A percentile compares a stretch with the other conserved stretches of the same genome.
Evolutionary conservation across 768 basidiomycete genomes (phyloP).

Genomic region (Sporobolomyces pararoseus): DNA sequence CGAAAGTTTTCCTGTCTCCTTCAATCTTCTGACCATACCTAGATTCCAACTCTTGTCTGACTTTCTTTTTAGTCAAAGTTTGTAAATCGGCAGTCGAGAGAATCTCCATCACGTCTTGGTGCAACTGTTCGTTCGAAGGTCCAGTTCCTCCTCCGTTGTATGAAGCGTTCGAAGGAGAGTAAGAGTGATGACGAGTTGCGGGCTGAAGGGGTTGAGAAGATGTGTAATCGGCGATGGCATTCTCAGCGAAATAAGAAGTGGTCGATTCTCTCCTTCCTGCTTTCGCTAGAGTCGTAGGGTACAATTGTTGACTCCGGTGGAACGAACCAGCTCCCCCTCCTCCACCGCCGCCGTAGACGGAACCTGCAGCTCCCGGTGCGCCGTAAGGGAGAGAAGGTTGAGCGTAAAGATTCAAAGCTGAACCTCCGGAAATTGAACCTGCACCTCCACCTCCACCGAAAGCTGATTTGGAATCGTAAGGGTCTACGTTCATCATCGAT

Average conservation of each 20-base stretch:
- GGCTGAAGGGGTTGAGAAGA: constrained; percentile 4
- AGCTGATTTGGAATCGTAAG: constrained; percentile 23
- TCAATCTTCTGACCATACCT: constrained; percentile 69
- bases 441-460: constrained; percentile 30
- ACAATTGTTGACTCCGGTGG: constrained; percentile 6
- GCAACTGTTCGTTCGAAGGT: constrained; percentile 23
- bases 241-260: constrained; percentile 34
- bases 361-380: constrained; percentile 12
- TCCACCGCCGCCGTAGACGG: constrained; percentile 3
- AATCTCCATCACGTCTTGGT: constrained; percentile 55
- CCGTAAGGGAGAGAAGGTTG: constrained; percentile 17
- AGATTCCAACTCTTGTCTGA: constrained; percentile 76
- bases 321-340: constrained; percentile 16
- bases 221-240: constrained; percentile 24
- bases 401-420: constrained; percentile 21
- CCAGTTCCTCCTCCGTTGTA: not conserved
- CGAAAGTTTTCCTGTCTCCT: constrained; percentile 60
- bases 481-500: not conserved
- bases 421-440: constrained; percentile 8
- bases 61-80: constrained; percentile 84
- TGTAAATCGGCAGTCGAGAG: constrained; percentile 77
- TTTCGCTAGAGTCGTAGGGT: constrained; percentile 10
- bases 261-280: constrained; percentile 19
- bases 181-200: not conserved
- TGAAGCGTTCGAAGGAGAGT: constrained; percentile 12